Conservation (phyloP, 140 eudicot species). For the Bidens hawaiensis region DNA sequence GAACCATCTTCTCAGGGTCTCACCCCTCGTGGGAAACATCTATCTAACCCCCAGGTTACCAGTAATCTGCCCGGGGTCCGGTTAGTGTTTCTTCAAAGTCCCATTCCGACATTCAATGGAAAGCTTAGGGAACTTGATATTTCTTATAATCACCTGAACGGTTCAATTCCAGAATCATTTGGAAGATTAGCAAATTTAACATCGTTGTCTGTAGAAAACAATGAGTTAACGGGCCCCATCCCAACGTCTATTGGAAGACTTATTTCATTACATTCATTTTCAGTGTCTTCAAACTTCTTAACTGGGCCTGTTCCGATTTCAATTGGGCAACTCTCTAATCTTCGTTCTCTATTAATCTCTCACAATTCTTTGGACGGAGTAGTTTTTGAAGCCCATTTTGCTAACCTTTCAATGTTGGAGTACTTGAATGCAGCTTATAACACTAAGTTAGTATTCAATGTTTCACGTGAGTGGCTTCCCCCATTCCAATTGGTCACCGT, state of each 20-base stretch:
- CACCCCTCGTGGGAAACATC: too few relatives aligned
- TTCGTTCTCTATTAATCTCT: background rate
- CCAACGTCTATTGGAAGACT: conserved; percentile 3
- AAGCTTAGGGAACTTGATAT: background rate
- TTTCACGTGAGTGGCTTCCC: conserved; percentile 13
- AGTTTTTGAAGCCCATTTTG: too few relatives aligned
- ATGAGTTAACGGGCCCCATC: too few relatives aligned
- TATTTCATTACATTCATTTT: background rate
- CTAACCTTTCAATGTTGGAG: too few relatives aligned
- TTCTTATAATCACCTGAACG: background rate
- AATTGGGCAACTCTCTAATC: background rate
- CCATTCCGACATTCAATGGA: background rate
- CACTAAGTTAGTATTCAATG: background rate
- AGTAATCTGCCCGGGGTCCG: too few relatives aligned
- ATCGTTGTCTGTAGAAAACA: too few relatives aligned
- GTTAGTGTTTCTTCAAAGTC: too few relatives aligned
- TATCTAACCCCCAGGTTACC: too few relatives aligned
- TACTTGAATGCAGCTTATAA: background rate
- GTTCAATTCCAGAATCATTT: conserved; percentile 1
- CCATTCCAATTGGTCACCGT: conserved; percentile 10
- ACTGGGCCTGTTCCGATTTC: background rate
- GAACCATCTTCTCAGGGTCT: too few relatives aligned
- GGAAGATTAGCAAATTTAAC: too few relatives aligned
- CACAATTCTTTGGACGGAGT: background rate
- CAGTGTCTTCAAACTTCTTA: background rate